phyloP scores from a whole-genome alignment of 176 grass and related monocot genomes.

The Secale cereale region DNA sequence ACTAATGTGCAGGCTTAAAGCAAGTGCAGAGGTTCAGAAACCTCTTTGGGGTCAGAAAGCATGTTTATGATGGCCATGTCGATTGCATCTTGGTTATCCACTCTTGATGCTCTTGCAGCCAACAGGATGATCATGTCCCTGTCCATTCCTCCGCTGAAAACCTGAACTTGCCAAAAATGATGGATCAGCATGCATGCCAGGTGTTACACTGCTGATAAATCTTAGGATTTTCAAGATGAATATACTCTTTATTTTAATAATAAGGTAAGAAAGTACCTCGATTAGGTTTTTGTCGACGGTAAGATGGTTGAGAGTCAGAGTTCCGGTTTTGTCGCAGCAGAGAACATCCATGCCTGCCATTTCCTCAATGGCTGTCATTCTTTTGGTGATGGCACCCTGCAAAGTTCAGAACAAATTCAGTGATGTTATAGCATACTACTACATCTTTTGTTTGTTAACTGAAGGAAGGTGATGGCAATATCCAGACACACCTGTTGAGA shows the following conservation, averaged over 20 bases:
- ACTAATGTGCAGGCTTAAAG: not conserved
- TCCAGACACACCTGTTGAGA: slow-evolving; percentile 61
- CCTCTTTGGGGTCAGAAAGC: slow-evolving; percentile 81
- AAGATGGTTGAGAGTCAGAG: slow-evolving; percentile 78
- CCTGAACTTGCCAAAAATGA: slow-evolving; percentile 32
- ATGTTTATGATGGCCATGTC: slow-evolving; percentile 79
- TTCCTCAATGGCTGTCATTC: slow-evolving; percentile 91
- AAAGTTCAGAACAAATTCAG: slow-evolving; percentile 4
- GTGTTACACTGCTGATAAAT: not conserved
- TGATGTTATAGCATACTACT: not conserved
- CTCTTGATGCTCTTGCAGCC: slow-evolving; percentile 71
- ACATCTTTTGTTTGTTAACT: not conserved
- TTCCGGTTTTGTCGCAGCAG: slow-evolving; percentile 91
- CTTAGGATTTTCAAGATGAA: not conserved
- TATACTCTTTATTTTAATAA: not conserved
- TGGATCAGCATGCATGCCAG: not conserved
- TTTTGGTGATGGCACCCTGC: slow-evolving; percentile 88
- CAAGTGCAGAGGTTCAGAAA: not conserved
- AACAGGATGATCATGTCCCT: slow-evolving; percentile 65
- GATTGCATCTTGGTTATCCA: slow-evolving; percentile 91
- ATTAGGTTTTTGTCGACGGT: slow-evolving; percentile 77
- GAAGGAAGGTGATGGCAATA: not conserved
- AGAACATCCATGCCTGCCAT: slow-evolving; percentile 94
- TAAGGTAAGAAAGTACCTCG: slow-evolving; percentile 26
- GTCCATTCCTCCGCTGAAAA: slow-evolving; percentile 67